phyloP scores from a whole-genome alignment of 2,329 filamentous ascomycete genomes.

The Xylariaceae sp. region DNA sequence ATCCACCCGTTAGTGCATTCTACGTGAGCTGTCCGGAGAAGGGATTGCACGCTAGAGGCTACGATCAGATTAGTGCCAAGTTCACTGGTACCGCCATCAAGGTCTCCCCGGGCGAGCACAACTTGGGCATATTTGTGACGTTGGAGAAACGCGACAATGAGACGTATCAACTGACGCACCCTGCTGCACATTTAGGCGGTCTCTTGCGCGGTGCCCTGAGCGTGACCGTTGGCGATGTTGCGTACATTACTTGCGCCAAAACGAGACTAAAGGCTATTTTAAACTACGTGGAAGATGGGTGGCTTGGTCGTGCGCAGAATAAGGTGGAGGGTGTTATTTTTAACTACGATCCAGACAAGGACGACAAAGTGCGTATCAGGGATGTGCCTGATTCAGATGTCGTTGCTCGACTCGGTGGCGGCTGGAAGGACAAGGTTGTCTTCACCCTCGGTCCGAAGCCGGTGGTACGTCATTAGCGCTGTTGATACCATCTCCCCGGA shows the following conservation, averaged over 20 bases:
- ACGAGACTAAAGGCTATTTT: constrained; percentile 88
- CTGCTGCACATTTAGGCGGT: constrained; percentile 85
- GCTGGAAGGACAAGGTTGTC: constrained; percentile 70
- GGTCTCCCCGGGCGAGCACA: constrained; percentile 86
- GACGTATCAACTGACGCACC: constrained; percentile 92
- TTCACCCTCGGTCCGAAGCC: constrained; percentile 57
- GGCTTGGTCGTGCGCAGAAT: constrained; percentile 87
- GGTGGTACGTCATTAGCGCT: constrained; percentile 46
- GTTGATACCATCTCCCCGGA: neutral
- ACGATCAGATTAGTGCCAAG: constrained; percentile 94
- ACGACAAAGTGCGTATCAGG: constrained; percentile 71
- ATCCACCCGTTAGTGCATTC: constrained; percentile 95
- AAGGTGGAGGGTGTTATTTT: constrained; percentile 88
- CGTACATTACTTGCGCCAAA: constrained; percentile 83
- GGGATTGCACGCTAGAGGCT: constrained; percentile 80
- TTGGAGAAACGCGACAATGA: constrained; percentile 75
- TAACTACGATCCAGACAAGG: constrained; percentile 81
- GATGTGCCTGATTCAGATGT: constrained; percentile 84
- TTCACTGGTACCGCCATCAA: constrained; percentile 95
- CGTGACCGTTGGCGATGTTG: constrained; percentile 84
- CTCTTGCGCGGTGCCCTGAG: constrained; percentile 81
- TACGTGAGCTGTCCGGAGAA: constrained; percentile 89
- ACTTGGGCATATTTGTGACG: constrained; percentile 91
- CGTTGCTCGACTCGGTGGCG: constrained; percentile 74
- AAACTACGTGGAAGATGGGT: constrained; percentile 90